A percentile compares a stretch with the other conserved stretches of the same genome.
These are phyloP conservation scores for Leccinum boreale DNA, from an alignment of 768 basidiomycete species.

Conservation along the genomic window DNA sequence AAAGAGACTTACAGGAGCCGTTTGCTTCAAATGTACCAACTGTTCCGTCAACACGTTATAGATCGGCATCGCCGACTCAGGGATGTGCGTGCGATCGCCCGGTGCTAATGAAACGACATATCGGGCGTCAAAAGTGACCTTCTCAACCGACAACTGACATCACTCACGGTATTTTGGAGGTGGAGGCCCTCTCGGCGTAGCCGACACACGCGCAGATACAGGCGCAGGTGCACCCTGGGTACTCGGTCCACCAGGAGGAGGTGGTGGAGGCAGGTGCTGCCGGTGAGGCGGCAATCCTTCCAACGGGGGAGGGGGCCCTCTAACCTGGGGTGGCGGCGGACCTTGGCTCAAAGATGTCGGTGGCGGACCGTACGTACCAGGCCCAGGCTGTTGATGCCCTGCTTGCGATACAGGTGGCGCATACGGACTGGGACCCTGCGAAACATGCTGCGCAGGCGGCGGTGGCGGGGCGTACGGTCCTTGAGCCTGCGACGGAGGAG, in stretches of 20 bases:
- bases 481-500: conserved; percentile 24
- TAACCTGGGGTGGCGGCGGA: conserved; percentile 30
- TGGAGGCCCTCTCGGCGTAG: conserved; percentile 38
- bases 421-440: conserved; percentile 11
- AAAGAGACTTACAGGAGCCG: conserved; percentile 59
- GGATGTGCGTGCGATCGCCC: conserved; percentile 92
- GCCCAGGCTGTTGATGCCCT: conserved; percentile 2
- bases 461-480: conserved; percentile 15
- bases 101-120: conserved; percentile 48
- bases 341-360: conserved; percentile 21
- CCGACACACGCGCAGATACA: conserved; percentile 28
- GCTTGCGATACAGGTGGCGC: conserved; percentile 17
- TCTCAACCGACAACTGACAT: not conserved
- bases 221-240: conserved; percentile 20
- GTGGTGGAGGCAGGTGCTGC: conserved; percentile 22
- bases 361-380: conserved; percentile 30
- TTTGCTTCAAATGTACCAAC: conserved; percentile 66
- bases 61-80: conserved; percentile 61
- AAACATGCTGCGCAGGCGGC: conserved; percentile 6
- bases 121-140: not conserved
- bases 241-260: conserved; percentile 28
- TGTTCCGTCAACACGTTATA: conserved; percentile 64
- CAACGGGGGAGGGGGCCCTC: conserved; percentile 28
- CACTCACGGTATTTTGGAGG: conserved; percentile 60
- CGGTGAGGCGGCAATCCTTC: conserved; percentile 23